Conservation (phyloP, 176 grass and related monocot species). For the Chrysopogon serrulatus region DNA sequence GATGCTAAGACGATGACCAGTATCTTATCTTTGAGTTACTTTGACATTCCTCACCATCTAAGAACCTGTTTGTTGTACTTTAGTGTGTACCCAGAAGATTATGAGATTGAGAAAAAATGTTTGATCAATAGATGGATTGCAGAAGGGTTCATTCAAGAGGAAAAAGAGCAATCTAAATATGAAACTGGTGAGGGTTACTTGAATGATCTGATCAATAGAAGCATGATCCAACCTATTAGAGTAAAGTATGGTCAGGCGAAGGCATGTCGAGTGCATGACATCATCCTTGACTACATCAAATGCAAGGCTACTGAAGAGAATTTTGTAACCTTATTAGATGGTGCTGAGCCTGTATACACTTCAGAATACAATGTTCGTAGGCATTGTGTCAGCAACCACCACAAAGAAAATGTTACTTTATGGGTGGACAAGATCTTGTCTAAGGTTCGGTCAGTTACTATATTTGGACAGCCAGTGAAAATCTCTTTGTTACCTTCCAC, state of each 20-base stretch:
- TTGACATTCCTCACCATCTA: neutral
- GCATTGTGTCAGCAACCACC: neutral
- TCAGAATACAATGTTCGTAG: neutral
- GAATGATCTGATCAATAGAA: neutral
- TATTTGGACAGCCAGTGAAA: neutral
- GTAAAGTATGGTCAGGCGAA: neutral
- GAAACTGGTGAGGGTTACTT: neutral
- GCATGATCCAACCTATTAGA: neutral
- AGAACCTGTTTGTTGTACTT: neutral
- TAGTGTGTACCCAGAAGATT: neutral
- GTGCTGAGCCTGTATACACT: neutral
- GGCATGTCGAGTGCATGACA: neutral
- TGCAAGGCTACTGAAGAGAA: neutral
- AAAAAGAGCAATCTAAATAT: neutral
- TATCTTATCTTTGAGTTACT: neutral
- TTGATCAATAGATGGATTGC: slow-evolving; percentile 7
- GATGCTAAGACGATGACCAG: neutral
- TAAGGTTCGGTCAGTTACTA: neutral
- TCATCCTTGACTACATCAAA: neutral
- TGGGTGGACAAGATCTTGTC: neutral
- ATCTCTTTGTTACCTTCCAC: neutral
- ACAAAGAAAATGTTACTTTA: neutral
- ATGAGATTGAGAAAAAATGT: neutral
- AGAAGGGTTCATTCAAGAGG: neutral
- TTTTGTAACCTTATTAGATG: neutral